Evolutionary conservation across 2,329 filamentous ascomycete species (phyloP), one percentile per base, ranked within the genome.

Genomic region (Aspergillus nomiae): DNA sequence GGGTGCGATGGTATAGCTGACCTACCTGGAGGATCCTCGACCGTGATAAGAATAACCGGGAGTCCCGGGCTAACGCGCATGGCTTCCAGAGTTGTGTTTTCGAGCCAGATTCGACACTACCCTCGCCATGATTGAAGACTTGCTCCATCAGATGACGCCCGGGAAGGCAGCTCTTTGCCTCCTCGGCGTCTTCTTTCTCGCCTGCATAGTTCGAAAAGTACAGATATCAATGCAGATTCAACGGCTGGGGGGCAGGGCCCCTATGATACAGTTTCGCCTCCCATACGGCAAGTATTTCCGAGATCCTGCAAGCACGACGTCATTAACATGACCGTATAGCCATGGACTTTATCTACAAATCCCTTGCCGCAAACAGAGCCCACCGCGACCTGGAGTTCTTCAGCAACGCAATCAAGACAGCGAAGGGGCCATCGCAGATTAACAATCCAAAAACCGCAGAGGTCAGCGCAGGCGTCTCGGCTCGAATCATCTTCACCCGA

Each of bases 401-500:
- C 89, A 67, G 79, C 9, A 63, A 76, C 2, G 76, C 83, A 59
- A 85, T 93, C 70, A 70, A 70, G 16, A 57, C 45, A 1, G 73
- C 74, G 11, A 66, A 71, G 66, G 10, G 76, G 77, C 19, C 75
- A 11, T 75, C 80, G 55, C 24, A 59, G 14, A 56, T 65, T 1
- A 54, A 61, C 1, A 65, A 67, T 36, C 63, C 59, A 45, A 73
- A 73, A 60, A 76, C 74, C 1, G 71, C 69, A 12, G 73, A 76
- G 53, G 56, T 75, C 19, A 70, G 74, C 48, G 67, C 71, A 7
- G 74, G 74, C 2, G 63, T 76, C 32, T 73, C 71, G 7, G 70
- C 66, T 16, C 86, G 91, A n/a, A 76, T 90, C 26, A 76, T 96
- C 63, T 84, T 95, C 72, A 97, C 94, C 0, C 86, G 86, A 6